These are phyloP conservation scores for Phytopythium cucurbitacearum DNA, from an alignment of 352 stramenopile species.

Conservation along the genomic window DNA sequence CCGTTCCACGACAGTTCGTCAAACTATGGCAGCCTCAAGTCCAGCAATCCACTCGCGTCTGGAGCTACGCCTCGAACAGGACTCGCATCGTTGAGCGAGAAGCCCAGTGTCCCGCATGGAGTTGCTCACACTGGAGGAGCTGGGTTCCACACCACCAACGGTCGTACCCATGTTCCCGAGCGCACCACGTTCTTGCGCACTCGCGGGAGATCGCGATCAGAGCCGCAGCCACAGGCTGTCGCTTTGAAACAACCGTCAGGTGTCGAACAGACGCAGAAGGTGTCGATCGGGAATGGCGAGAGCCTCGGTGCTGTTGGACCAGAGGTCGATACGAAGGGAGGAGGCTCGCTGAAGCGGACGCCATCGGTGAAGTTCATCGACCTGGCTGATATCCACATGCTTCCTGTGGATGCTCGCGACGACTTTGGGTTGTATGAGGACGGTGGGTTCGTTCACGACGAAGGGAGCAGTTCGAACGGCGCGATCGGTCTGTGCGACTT, in stretches of 20 bases:
- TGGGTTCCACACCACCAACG: too few relatives aligned
- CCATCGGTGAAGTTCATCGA: slow-evolving; percentile 52
- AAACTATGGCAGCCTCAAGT: slow-evolving; percentile 36
- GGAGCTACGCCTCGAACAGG: slow-evolving; percentile 57
- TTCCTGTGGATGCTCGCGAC: slow-evolving; percentile 17
- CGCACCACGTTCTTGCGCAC: slow-evolving; percentile 14
- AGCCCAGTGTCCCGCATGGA: slow-evolving; percentile 24
- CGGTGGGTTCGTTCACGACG: slow-evolving; percentile 29
- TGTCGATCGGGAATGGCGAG: slow-evolving; percentile 18
- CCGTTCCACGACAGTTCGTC: slow-evolving; percentile 60
- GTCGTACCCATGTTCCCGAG: too few relatives aligned
- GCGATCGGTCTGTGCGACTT: slow-evolving; percentile 73
- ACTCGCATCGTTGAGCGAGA: slow-evolving; percentile 64
- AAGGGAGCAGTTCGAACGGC: slow-evolving; percentile 46
- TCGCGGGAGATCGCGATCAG: slow-evolving; percentile 53
- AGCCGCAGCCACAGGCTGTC: slow-evolving; percentile 29
- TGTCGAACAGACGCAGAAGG: slow-evolving; percentile 9
- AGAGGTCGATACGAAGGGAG: not conserved
- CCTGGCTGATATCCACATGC: slow-evolving; percentile 47
- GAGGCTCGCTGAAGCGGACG: slow-evolving; percentile 18
- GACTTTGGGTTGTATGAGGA: slow-evolving; percentile 22
- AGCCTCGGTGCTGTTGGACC: not conserved
- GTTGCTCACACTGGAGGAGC: not conserved
- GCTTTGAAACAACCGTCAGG: slow-evolving; percentile 3
- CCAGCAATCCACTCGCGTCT: slow-evolving; percentile 8